A percentile compares a stretch with the other conserved stretches of the same genome.
Conservation (phyloP, 257 asterid species). For the Nicotiana otophora region DNA sequence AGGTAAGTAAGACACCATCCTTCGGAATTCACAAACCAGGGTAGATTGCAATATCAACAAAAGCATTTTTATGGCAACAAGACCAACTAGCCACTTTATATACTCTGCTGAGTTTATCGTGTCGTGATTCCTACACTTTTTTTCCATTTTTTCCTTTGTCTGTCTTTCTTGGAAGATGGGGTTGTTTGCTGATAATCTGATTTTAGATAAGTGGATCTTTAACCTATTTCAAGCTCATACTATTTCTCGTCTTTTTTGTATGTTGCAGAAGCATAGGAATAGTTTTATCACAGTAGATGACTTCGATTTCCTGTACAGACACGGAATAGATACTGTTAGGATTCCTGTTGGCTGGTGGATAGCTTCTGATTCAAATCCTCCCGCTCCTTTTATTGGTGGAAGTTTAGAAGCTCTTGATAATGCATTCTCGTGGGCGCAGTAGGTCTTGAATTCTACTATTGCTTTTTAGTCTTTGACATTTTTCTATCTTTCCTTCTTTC, state of each 20-base stretch:
- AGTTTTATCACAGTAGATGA: slow-evolving; percentile 62
- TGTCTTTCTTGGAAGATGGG: neutral
- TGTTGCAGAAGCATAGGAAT: slow-evolving; percentile 67
- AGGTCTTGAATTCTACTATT: slow-evolving; percentile 16
- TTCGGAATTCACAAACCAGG: neutral
- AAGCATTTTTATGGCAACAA: too few species aligned
- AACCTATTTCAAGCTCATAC: neutral
- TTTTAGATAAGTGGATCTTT: neutral
- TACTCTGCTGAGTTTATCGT: neutral
- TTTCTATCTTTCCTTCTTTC: slow-evolving; percentile 3
- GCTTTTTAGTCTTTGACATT: neutral
- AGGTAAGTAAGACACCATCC: neutral
- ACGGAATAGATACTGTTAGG: slow-evolving; percentile 75
- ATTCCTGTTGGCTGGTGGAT: slow-evolving; percentile 98
- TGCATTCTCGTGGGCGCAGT: slow-evolving; percentile 91
- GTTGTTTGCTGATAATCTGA: neutral
- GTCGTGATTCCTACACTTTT: neutral
- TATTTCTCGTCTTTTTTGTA: neutral
- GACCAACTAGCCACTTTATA: neutral
- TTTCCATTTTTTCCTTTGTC: neutral
- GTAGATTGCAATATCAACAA: neutral
- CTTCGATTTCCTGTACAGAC: slow-evolving; percentile 55
- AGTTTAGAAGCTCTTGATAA: slow-evolving; percentile 71
- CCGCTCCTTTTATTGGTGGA: slow-evolving; percentile 69
- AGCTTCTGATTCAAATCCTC: slow-evolving; percentile 68